Base-by-base conservation (phyloP, 192 early-diverging fungal genomes). In the Backusella macrospora region DNA sequence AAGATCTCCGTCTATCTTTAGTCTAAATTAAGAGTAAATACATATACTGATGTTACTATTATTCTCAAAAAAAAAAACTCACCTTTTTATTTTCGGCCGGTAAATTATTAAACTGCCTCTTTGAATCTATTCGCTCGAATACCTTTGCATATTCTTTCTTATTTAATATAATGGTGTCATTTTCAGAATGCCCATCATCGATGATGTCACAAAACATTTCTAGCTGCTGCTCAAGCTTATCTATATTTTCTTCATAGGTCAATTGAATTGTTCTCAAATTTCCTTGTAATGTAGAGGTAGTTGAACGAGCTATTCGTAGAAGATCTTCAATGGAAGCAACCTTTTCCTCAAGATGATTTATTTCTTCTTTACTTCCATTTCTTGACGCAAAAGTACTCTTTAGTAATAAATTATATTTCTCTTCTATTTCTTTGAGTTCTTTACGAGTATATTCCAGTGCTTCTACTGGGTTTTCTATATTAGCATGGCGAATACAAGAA, bases 241-340 rank as follows among this genome's bases (percentile, higher is more conserved):
- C 84, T 65, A 93, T 75, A 67, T 91, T 91, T 64, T 89, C 83
- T 52, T 87, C 84, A 38, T 90, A 92, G 72, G 89, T 86, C 21
- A 82, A 73, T 39, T 91, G 88, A 13, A 92, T 69, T 76, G 92
- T 90, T 63, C 83, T 84, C 46, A 92, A 84, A 76, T 90, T 89
- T 59, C 81, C 85, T 81, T 93, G 91, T 26, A 93, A 74, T n/a
- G 91, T 89, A 71, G 88, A 86, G 26, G 92, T 90, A 3, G 90
- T 92, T 47, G 91, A 88, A 0, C 92, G 84, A 43, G 92, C 91
- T 76, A 91, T 89, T 6, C 91, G 90, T 37, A 93, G 76, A n/a
- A 78, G 48, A 70, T 78, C 77, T 65, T 78, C 77, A 10, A 92
- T 45, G 46, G 77, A 73, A 12, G 45, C 42, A 29, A 68, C 26